Conservation (phyloP, 257 asterid species). For the Solanum corneliomulleri region DNA sequence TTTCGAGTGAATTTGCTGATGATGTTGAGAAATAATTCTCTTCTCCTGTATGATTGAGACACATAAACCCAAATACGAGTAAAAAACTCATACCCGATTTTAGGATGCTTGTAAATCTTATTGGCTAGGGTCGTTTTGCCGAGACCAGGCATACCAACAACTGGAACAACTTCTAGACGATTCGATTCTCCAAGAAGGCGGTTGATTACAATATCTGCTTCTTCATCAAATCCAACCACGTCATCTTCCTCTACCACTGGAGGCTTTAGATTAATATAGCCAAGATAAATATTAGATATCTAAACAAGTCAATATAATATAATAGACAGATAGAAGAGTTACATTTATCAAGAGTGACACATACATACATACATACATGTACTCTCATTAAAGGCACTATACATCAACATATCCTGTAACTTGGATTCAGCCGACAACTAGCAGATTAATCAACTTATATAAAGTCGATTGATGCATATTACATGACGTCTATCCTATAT, state of each 20-base stretch:
- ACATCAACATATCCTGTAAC: not conserved
- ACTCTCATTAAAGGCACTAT: not conserved
- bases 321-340: not conserved
- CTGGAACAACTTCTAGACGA: constrained; percentile 22
- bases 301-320: not conserved
- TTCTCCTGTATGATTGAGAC: constrained; percentile 26
- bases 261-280: not conserved
- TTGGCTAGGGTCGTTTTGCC: constrained; percentile 40
- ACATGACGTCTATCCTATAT: not conserved
- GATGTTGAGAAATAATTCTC: not conserved
- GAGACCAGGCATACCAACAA: constrained; percentile 48
- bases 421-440: not conserved
- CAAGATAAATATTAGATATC: not conserved
- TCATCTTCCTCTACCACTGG: constrained; percentile 11
- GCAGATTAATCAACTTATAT: too few relatives aligned
- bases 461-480: not conserved
- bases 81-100: constrained; percentile 20
- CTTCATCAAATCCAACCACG: constrained; percentile 43
- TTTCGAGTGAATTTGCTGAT: not conserved
- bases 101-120: constrained; percentile 16
- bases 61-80: constrained; percentile 8
- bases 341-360: not conserved
- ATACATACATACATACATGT: not conserved
- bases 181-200: constrained; percentile 11
- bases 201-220: constrained; percentile 10